Conservation (phyloP, 169 alveolate species). For the Cystoisospora suis region DNA sequence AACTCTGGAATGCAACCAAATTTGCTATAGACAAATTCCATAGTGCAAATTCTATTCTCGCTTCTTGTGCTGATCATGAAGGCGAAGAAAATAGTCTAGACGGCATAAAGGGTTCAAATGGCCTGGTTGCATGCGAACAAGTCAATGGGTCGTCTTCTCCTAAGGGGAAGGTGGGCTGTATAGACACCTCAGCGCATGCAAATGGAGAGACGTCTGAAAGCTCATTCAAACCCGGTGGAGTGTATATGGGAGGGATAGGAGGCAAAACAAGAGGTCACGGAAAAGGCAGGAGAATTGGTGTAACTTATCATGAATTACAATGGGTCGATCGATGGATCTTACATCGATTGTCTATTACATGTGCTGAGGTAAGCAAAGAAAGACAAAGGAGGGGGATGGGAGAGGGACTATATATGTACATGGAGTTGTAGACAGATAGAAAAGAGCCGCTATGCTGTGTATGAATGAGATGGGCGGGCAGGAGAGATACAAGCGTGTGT, state of each 20-base stretch:
- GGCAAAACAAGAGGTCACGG: too few species aligned
- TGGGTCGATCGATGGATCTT: conserved; percentile 96
- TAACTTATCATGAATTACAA: conserved; percentile 54
- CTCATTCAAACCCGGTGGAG: conserved; percentile 17
- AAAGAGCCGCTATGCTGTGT: too few species aligned
- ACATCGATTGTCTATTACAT: conserved; percentile 82
- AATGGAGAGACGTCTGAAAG: background rate
- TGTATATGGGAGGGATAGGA: conserved; percentile 1
- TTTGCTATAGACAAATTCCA: conserved; percentile 80
- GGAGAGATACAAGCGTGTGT: too few species aligned
- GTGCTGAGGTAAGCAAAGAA: conserved; percentile 42
- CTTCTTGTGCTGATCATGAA: background rate
- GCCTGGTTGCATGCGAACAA: too few species aligned
- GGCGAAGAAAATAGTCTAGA: too few species aligned
- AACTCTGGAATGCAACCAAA: conserved; percentile 96
- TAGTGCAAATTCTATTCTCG: background rate
- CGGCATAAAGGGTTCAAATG: too few species aligned
- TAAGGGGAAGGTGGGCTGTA: conserved; percentile 17
- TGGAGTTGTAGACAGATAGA: too few species aligned
- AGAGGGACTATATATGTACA: too few species aligned
- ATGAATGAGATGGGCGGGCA: too few species aligned
- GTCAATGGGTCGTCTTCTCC: too few species aligned
- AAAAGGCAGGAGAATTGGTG: too few species aligned
- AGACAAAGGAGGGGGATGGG: too few species aligned
- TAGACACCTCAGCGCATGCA: background rate